Evolutionary conservation across 2,329 filamentous ascomycete species (phyloP).

Genomic region (Fusarium sulawesiense): DNA sequence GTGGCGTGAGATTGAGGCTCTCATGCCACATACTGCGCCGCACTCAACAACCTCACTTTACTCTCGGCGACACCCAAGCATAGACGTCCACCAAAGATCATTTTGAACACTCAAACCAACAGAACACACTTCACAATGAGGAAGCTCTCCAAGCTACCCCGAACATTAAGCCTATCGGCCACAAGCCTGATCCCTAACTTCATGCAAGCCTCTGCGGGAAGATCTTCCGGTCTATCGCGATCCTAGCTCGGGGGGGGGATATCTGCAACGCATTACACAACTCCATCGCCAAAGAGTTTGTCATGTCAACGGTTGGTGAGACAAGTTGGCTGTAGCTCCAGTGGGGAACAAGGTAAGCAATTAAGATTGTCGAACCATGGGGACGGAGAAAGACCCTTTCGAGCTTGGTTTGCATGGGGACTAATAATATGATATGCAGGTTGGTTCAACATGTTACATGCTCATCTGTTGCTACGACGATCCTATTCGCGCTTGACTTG

Average conservation of each 20-base stretch:
- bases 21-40: not conserved
- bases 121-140: not conserved
- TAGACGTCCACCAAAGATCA: not conserved
- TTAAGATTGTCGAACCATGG: conserved; percentile 40
- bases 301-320: conserved; percentile 15
- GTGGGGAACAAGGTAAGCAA: conserved; percentile 12
- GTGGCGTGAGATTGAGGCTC: conserved; percentile 14
- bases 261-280: conserved; percentile 27
- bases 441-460: not conserved
- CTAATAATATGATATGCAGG: conserved; percentile 3
- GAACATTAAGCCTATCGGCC: conserved; percentile 7
- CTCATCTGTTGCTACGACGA: conserved; percentile 2
- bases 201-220: conserved; percentile 29
- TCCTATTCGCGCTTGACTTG: conserved; percentile 3
- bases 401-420: not conserved
- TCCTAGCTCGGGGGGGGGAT: conserved; percentile 7
- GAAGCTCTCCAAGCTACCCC: not conserved
- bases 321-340: not conserved
- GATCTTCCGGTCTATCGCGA: conserved; percentile 32
- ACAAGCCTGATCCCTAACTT: not conserved
- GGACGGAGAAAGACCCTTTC: conserved; percentile 16
- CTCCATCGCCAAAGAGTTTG: conserved; percentile 30
- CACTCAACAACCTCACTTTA: not conserved
- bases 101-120: not conserved
- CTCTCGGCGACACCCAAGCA: not conserved